A percentile compares a stretch with the other conserved stretches of the same genome.
Evolutionary conservation across 1,284 basidiomycete species (phyloP).

Genomic region (Heterobasidion annosum): DNA sequence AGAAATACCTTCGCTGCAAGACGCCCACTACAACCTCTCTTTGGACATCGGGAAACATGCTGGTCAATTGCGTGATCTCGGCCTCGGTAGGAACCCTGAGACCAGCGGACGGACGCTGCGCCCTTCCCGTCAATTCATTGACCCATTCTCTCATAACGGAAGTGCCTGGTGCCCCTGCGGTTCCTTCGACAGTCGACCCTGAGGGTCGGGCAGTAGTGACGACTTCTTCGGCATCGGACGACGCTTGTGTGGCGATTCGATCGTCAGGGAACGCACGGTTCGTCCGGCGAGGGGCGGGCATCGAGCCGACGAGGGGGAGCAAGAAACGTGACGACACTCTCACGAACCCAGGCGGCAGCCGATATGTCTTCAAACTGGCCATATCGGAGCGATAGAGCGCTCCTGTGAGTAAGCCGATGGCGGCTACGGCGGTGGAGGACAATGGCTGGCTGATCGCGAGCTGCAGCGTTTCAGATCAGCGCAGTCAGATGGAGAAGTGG

Average conservation of each 20-base stretch:
- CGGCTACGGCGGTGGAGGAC: slow-evolving; percentile 48
- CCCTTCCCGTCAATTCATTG: slow-evolving; percentile 64
- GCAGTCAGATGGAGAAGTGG: neutral
- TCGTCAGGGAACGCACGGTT: slow-evolving; percentile 54
- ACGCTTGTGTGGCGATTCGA: slow-evolving; percentile 10
- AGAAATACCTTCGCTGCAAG: slow-evolving; percentile 66
- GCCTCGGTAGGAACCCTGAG: slow-evolving; percentile 64
- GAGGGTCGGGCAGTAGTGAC: slow-evolving; percentile 42
- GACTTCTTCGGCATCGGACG: slow-evolving; percentile 26
- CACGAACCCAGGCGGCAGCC: slow-evolving; percentile 52
- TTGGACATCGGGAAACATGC: slow-evolving; percentile 77
- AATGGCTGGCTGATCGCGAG: slow-evolving; percentile 62
- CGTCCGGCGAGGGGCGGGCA: slow-evolving; percentile 42
- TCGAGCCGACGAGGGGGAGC: slow-evolving; percentile 56
- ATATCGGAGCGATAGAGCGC: slow-evolving; percentile 76
- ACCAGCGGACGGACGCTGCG: slow-evolving; percentile 34
- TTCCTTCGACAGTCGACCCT: slow-evolving; percentile 4
- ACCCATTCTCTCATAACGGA: slow-evolving; percentile 79
- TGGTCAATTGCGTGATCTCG: slow-evolving; percentile 66
- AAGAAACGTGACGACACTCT: slow-evolving; percentile 42
- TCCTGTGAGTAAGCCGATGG: slow-evolving; percentile 62
- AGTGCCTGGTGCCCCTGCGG: slow-evolving; percentile 13
- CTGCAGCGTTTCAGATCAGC: slow-evolving; percentile 25
- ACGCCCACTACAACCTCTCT: slow-evolving; percentile 71
- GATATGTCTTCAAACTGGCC: slow-evolving; percentile 65